Evolutionary conservation across 345 rosid genomes (phyloP).

Genomic region (Ceriops zippeliana): DNA sequence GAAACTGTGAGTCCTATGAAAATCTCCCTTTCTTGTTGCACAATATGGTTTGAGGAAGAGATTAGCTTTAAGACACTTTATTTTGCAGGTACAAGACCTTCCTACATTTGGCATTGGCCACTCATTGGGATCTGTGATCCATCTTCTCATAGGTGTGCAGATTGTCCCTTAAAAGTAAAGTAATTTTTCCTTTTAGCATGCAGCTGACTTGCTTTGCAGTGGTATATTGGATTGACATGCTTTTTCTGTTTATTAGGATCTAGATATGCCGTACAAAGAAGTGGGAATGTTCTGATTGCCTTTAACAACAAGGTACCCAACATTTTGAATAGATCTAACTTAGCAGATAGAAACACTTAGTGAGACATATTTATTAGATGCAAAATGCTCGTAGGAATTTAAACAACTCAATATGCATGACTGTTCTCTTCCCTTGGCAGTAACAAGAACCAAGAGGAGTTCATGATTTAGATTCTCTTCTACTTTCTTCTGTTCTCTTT

Average conservation of each 20-base stretch:
- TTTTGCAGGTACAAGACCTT: slow-evolving; percentile 72
- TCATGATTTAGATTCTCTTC: neutral
- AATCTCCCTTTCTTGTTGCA: neutral
- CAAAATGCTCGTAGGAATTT: neutral
- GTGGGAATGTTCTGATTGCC: slow-evolving; percentile 80
- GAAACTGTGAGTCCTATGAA: slow-evolving; percentile 54
- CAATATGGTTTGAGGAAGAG: slow-evolving; percentile 4
- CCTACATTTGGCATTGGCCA: slow-evolving; percentile 94
- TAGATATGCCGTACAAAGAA: slow-evolving; percentile 89
- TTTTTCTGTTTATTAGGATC: slow-evolving; percentile 53
- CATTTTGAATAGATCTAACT: slow-evolving; percentile 3
- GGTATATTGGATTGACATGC: slow-evolving; percentile 26
- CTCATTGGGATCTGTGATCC: slow-evolving; percentile 91
- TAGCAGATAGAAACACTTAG: neutral
- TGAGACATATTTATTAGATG: neutral
- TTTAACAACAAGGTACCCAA: slow-evolving; percentile 87
- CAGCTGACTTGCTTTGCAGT: slow-evolving; percentile 13
- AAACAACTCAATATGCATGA: neutral
- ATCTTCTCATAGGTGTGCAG: slow-evolving; percentile 81
- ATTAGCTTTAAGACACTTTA: slow-evolving; percentile 9
- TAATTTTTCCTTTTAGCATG: neutral
- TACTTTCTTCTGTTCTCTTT: neutral
- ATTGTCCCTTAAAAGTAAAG: neutral
- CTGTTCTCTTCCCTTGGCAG: neutral
- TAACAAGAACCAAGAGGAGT: neutral